Percentiles rank a stretch among this genome's conserved stretches.
These are phyloP conservation scores for Xylaria sp. DNA, from an alignment of 2,329 filamentous ascomycete species.

Conservation along the genomic window DNA sequence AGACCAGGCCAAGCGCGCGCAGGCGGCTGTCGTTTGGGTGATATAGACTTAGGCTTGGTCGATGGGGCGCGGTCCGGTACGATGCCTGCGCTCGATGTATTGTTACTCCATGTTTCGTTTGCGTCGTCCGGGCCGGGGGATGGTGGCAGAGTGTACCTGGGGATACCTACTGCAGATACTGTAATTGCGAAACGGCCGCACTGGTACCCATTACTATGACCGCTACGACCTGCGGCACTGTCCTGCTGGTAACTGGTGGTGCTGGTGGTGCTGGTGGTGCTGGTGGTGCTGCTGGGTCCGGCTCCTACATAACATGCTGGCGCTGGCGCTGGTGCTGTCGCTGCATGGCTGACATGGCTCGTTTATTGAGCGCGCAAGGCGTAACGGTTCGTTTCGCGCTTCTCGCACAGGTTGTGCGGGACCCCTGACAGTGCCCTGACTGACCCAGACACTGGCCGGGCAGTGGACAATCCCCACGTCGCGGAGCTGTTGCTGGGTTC, in stretches of 20 bases:
- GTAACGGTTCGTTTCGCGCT: constrained; percentile 18
- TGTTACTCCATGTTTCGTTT: constrained; percentile 25
- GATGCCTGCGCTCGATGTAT: neutral
- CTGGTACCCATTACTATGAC: neutral
- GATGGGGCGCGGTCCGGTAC: neutral
- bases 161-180: too few species aligned
- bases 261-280: neutral
- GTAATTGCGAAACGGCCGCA: constrained; percentile 17
- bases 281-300: neutral
- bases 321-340: neutral
- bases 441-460: neutral
- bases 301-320: constrained; percentile 3
- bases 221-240: neutral
- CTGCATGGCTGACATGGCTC: constrained; percentile 21
- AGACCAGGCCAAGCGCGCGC: constrained; percentile 32
- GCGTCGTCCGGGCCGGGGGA: constrained; percentile 20
- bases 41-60: constrained; percentile 28
- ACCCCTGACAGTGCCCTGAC: constrained; percentile 23
- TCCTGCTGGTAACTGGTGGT: neutral
- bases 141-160: constrained; percentile 11
- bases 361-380: constrained; percentile 22
- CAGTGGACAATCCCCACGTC: constrained; percentile 2
- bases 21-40: constrained; percentile 35
- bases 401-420: neutral
- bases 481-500: too few species aligned